Base-by-base conservation (phyloP, 2,329 filamentous ascomycete genomes). In the Chaetomium globosum region DNA sequence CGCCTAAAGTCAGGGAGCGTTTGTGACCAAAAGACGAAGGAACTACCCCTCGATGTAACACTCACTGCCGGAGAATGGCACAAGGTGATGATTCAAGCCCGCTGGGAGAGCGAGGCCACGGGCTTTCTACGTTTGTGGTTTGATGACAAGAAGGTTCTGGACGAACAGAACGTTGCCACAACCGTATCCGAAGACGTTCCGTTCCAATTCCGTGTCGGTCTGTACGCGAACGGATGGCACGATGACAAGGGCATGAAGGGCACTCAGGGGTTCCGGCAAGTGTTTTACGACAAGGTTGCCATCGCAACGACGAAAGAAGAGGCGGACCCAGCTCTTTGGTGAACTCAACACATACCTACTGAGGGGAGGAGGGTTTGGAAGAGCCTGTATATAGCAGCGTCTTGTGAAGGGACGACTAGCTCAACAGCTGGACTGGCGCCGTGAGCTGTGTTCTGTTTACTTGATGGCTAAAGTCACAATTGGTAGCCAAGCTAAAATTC, bases 221-320 rank as follows among this genome's bases (percentile, higher is more conserved):
- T 83, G 36, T 83, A 84, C 71, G 81, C 81, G 0, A 83, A 83
- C 69, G 76, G 77, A 12, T 83, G 81, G 81, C 73, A 81, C 64
- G 81, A 83, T 65, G 74, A 80, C 46, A 72, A 73, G 1, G 70
- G 74, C 16, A 75, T 79, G 72, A 73, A 74, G 55, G 80, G 79
- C 0, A 76, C 66, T 19, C 80, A 83, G 74, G 69, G 71, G 0
- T 79, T 78, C 26, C 74, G 81, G 10, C 76, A 81, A 73, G 71
- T 83, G n/a, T 84, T 80, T 80, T 82, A 78, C 68, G 82, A 83
- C 67, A 77, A 82, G 74, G 77, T 83, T 65, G 76, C 78, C 6
- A 73, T 79, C 8, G 81, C 80, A 1, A 78, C 77, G 2, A 74
- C 71, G 1, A 79, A 77, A 66, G 72, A 73, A 9, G 79, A 81